Conservation (phyloP, 176 grass and related monocot species). For the sorghum (Sorghum bicolor) region DNA sequence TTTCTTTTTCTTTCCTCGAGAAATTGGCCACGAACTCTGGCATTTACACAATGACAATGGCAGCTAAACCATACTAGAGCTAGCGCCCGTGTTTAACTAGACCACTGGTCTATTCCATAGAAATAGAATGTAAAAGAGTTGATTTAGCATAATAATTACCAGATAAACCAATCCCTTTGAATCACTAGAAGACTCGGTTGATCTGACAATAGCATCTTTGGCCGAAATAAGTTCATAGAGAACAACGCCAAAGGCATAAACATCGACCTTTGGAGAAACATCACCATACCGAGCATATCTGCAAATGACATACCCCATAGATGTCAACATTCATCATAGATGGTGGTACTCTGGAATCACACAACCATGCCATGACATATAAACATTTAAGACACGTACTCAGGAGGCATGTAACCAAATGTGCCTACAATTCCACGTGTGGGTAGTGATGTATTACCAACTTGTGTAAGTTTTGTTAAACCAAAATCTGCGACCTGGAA, state of each 20-base stretch:
- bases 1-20: background rate
- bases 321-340: conserved; percentile 10
- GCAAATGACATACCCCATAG: conserved; percentile 3
- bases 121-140: background rate
- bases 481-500: conserved; percentile 98
- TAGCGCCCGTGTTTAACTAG: background rate
- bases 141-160: conserved; percentile 38
- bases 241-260: conserved; percentile 93
- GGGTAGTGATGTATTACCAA: conserved; percentile 56
- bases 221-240: conserved; percentile 95
- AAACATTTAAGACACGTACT: conserved; percentile 46
- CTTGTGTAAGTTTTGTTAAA: conserved; percentile 86
- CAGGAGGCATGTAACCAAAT: conserved; percentile 98
- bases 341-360: background rate
- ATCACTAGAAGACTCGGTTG: conserved; percentile 54
- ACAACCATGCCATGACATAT: background rate
- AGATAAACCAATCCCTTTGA: conserved; percentile 84
- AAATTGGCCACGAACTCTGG: background rate
- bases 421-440: conserved; percentile 81
- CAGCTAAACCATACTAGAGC: background rate
- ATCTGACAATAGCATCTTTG: conserved; percentile 79
- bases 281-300: conserved; percentile 90
- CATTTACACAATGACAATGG: background rate
- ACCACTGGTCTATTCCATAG: background rate
- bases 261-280: conserved; percentile 88